These are phyloP conservation scores for Claviceps pazoutovae DNA, from an alignment of 2,329 filamentous ascomycete species.

Conservation along the genomic window DNA sequence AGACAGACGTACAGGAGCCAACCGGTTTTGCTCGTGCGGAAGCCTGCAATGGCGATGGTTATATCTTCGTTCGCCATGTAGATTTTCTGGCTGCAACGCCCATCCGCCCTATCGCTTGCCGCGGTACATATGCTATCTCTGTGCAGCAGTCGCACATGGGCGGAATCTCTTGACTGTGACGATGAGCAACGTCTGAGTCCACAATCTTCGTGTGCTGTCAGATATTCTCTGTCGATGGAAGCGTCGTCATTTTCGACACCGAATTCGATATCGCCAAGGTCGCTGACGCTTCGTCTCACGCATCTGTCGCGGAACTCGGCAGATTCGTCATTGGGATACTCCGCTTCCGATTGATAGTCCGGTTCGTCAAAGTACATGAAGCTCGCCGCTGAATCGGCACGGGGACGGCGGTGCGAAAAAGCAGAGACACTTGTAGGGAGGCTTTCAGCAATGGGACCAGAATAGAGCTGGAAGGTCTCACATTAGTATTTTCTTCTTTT, in stretches of 20 bases:
- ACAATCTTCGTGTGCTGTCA: slow-evolving; percentile 30
- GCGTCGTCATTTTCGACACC: slow-evolving; percentile 26
- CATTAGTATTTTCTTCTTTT: neutral
- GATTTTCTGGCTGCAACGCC: slow-evolving; percentile 71
- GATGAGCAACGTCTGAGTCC: slow-evolving; percentile 48
- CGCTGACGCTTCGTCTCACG: slow-evolving; percentile 18
- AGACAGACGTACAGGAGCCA: slow-evolving; percentile 54
- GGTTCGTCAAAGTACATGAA: slow-evolving; percentile 73
- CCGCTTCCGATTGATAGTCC: slow-evolving; percentile 18
- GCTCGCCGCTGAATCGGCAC: slow-evolving; percentile 74
- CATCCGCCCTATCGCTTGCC: slow-evolving; percentile 46
- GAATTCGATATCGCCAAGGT: slow-evolving; percentile 27
- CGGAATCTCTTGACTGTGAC: slow-evolving; percentile 39
- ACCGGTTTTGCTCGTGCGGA: slow-evolving; percentile 61
- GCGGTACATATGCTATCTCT: slow-evolving; percentile 58
- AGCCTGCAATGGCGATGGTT: slow-evolving; percentile 85
- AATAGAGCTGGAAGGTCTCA: slow-evolving; percentile 49
- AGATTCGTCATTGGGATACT: slow-evolving; percentile 18
- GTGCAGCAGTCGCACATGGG: slow-evolving; percentile 53
- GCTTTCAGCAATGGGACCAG: slow-evolving; percentile 87
- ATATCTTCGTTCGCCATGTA: slow-evolving; percentile 90
- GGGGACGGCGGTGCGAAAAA: slow-evolving; percentile 69
- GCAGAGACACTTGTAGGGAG: slow-evolving; percentile 89
- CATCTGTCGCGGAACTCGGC: slow-evolving; percentile 13
- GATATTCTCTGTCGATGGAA: slow-evolving; percentile 27